Base-by-base conservation (phyloP, 192 early-diverging fungal species). In the Rhizophagus clarus region DNA sequence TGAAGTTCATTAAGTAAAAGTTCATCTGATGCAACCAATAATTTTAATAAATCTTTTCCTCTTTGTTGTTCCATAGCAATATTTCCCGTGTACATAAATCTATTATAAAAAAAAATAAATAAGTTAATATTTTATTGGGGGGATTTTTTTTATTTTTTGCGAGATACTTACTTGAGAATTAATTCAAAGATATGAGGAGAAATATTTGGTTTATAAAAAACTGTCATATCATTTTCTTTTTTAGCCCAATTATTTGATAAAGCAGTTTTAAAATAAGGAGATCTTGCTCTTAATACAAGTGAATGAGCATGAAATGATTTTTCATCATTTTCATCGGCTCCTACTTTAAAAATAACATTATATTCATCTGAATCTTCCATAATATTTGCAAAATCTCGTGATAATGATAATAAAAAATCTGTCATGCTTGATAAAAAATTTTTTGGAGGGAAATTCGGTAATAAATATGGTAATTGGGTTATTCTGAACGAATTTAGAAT, bases 151-250 rank as follows among this genome's bases (percentile, higher is more conserved):
- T 47, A 49, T 26, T 29, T 51, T 51, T 47, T 47, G 32, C 12
- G 49, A 51, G 14, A 17, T 15, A 73, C 37, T 14, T 76, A 77
- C 75, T 28, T 77, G 11, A 77, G 37, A 64, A 77, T 32, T 10
- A 66, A 28, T 26, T 61, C 51, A 77, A 77, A 77, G 2, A 77
- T 66, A 12, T 31, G 40, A 51, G 60, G 75, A 28, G 29, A 34
- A 64, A 77, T 77, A 63, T 77, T 77, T 24, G 75, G 75, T 66
- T 77, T 77, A 32, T 66, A 42, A 62, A 77, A 77, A 10, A 64
- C 26, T 6, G 17, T 64, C 20, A 61, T 61, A 10, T n/a, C 10
- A 63, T 32, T 60, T 77, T 77, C 75, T 42, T 40, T 77, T 42
- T 40, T 61, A 20, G 34, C 37, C 75, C 75, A 77, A 26, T 77